Conservation (phyloP, 257 asterid species). For the Przewalskia tangutica region DNA sequence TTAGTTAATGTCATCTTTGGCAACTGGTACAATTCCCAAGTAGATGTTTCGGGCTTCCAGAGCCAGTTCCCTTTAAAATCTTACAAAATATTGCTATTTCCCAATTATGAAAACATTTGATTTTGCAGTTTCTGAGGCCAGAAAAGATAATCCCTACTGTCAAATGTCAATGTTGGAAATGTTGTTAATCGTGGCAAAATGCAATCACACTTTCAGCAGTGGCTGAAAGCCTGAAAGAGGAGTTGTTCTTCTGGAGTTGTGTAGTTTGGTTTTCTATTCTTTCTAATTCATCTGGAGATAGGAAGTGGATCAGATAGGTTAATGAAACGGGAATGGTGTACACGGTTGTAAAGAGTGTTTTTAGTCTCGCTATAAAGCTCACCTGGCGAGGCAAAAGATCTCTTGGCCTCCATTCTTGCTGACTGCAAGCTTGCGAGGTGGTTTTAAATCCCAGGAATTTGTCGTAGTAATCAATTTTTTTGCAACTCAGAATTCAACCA, state of each 20-base stretch:
- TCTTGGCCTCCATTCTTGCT: background rate
- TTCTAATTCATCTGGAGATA: background rate
- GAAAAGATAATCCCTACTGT: conserved; percentile 24
- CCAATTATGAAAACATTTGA: background rate
- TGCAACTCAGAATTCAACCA: background rate
- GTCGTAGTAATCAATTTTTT: background rate
- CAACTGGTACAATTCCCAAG: background rate
- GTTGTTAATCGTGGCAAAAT: conserved; percentile 20
- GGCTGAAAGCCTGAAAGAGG: conserved; percentile 13
- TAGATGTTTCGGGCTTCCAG: background rate
- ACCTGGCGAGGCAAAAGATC: background rate
- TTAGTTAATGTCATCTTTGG: background rate
- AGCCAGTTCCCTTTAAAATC: background rate
- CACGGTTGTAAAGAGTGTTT: background rate
- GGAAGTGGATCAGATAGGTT: background rate
- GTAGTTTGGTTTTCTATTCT: background rate
- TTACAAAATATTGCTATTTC: background rate
- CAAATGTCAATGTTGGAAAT: conserved; percentile 13
- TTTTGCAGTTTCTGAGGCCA: conserved; percentile 18
- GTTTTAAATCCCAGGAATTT: background rate
- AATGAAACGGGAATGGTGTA: background rate
- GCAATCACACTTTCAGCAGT: conserved; percentile 22
- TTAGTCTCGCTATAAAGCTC: background rate
- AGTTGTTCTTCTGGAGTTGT: background rate
- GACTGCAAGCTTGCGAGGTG: background rate